Evolutionary conservation across 2,329 filamentous ascomycete species (phyloP).

Genomic region (Chrysoporthe puriensis): DNA sequence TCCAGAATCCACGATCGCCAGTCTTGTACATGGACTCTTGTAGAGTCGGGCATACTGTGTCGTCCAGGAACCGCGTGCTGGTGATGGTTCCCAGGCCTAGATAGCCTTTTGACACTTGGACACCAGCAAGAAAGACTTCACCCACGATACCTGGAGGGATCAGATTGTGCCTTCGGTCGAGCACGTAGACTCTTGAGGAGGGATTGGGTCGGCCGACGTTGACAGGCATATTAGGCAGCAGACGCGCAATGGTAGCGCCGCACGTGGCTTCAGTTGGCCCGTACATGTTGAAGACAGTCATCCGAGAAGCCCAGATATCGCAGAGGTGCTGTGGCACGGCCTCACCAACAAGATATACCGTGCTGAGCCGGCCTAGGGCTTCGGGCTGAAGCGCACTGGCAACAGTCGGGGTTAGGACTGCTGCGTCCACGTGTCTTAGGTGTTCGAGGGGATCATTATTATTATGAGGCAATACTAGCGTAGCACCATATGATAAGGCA

Average conservation of each 20-base stretch:
- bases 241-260: slow-evolving; percentile 6
- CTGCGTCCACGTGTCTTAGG: neutral
- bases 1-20: neutral
- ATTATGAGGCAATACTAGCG: neutral
- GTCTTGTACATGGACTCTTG: neutral
- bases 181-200: neutral
- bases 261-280: slow-evolving; percentile 8
- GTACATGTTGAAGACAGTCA: slow-evolving; percentile 11
- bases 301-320: neutral
- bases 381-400: neutral
- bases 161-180: neutral
- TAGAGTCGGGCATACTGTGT: neutral
- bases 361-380: neutral
- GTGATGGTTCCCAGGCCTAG: neutral
- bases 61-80: neutral
- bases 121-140: neutral
- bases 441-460: neutral
- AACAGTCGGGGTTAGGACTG: neutral
- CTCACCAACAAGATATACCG: slow-evolving; percentile 7
- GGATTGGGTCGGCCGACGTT: neutral
- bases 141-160: neutral
- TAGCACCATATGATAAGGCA: neutral
- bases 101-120: neutral
- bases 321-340: neutral
- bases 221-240: neutral